These are phyloP conservation scores for Triangularia verruculosa DNA, from an alignment of 2,329 filamentous ascomycete species.

Conservation along the genomic window DNA sequence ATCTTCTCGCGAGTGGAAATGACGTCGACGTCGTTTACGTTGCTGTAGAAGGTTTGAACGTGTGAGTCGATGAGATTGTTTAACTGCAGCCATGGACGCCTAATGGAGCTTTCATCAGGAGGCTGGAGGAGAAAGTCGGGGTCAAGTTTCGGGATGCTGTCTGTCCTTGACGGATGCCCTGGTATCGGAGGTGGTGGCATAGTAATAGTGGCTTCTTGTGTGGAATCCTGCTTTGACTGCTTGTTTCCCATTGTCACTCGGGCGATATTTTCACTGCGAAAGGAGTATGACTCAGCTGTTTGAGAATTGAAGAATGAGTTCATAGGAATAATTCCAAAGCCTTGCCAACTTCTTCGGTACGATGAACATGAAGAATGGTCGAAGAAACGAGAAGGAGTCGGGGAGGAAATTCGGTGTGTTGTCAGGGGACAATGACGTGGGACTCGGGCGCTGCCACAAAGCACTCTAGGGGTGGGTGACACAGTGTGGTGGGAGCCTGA, in stretches of 20 bases:
- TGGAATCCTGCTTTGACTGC: neutral
- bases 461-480: neutral
- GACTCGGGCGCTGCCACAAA: neutral
- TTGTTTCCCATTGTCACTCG: neutral
- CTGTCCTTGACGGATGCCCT: neutral
- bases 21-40: neutral
- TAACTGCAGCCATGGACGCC: conserved; percentile 1
- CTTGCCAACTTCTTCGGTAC: neutral
- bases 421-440: neutral
- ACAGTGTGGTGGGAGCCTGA: neutral
- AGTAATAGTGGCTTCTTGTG: neutral
- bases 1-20: neutral
- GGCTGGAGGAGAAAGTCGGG: conserved; percentile 2
- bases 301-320: neutral
- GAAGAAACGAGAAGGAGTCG: neutral
- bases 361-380: neutral
- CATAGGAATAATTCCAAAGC: neutral
- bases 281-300: neutral
- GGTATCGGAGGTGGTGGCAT: neutral
- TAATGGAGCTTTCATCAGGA: neutral
- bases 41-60: neutral
- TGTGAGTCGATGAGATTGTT: conserved; percentile 6
- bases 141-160: neutral
- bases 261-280: neutral
- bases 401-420: neutral